phyloP scores from a whole-genome alignment of 2,329 filamentous ascomycete species.

The Sarocladium brachiariae region DNA sequence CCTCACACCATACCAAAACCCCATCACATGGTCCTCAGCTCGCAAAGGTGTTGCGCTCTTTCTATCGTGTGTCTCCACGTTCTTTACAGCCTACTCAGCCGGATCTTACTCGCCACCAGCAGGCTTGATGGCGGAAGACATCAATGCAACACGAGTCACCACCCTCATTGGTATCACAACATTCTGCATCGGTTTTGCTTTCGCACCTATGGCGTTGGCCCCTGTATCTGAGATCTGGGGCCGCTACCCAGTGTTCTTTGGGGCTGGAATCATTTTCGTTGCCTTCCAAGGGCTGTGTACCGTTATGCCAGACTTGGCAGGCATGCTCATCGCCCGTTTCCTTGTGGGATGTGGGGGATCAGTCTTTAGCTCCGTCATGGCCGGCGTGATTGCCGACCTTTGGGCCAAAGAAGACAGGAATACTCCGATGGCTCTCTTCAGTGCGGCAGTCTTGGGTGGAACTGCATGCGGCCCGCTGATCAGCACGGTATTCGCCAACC shows the following conservation, averaged over 20 bases:
- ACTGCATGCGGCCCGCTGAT: constrained; percentile 74
- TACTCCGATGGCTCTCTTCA: constrained; percentile 84
- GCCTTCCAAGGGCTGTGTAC: constrained; percentile 67
- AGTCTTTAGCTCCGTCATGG: constrained; percentile 80
- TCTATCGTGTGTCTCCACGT: constrained; percentile 70
- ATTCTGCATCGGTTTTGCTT: constrained; percentile 73
- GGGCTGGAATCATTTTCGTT: constrained; percentile 65
- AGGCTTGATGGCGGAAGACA: constrained; percentile 57
- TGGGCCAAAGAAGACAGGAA: constrained; percentile 75
- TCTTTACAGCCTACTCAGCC: constrained; percentile 71
- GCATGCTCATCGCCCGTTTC: constrained; percentile 70
- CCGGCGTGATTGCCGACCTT: constrained; percentile 84
- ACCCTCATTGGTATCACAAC: constrained; percentile 71
- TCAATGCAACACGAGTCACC: constrained; percentile 57
- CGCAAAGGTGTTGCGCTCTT: constrained; percentile 66
- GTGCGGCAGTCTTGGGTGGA: constrained; percentile 69
- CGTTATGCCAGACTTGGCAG: constrained; percentile 59
- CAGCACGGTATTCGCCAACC: constrained; percentile 60
- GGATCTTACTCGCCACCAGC: constrained; percentile 71
- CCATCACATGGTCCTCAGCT: constrained; percentile 63
- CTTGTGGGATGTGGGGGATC: constrained; percentile 71
- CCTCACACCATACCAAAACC: constrained; percentile 60
- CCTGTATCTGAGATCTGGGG: constrained; percentile 87
- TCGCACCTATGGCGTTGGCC: constrained; percentile 82
- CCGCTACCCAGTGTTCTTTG: constrained; percentile 73